phyloP scores from a whole-genome alignment of 768 basidiomycete genomes.

The Neoboletus magnificus region DNA sequence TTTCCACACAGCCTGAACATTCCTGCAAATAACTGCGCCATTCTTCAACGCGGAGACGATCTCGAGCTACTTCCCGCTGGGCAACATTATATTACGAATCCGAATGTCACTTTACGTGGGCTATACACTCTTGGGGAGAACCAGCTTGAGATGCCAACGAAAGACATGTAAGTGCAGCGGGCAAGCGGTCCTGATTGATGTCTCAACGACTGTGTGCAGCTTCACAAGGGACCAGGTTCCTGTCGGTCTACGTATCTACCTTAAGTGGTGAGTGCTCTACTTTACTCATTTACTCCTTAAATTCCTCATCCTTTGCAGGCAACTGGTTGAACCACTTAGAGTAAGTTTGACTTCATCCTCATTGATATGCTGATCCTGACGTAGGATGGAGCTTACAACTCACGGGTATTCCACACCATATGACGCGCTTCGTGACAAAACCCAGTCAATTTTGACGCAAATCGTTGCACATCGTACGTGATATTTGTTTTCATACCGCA shows the following conservation, averaged over 20 bases:
- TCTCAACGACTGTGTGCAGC: conserved; percentile 32
- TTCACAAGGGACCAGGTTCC: conserved; percentile 88
- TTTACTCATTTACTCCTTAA: neutral
- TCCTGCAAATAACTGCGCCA: conserved; percentile 84
- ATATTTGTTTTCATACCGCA: neutral
- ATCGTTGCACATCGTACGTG: conserved; percentile 75
- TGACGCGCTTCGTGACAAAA: conserved; percentile 75
- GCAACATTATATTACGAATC: conserved; percentile 81
- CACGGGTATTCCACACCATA: conserved; percentile 86
- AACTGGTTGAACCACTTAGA: conserved; percentile 50
- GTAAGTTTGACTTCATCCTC: conserved; percentile 17
- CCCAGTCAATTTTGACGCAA: conserved; percentile 83
- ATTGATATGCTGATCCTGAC: conserved; percentile 38
- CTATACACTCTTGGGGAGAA: conserved; percentile 80
- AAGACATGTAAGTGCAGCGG: conserved; percentile 62
- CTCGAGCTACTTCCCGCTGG: conserved; percentile 76
- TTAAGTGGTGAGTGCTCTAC: conserved; percentile 58
- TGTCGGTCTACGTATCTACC: conserved; percentile 77
- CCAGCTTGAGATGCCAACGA: conserved; percentile 83
- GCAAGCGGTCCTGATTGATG: neutral
- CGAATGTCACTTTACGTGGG: conserved; percentile 77
- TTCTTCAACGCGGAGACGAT: conserved; percentile 78
- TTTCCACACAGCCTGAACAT: conserved; percentile 62
- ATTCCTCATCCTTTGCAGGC: conserved; percentile 30
- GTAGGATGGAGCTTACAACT: conserved; percentile 57